Evolutionary conservation across 345 rosid genomes (phyloP).

Genomic region (Nephelium lappaceum): DNA sequence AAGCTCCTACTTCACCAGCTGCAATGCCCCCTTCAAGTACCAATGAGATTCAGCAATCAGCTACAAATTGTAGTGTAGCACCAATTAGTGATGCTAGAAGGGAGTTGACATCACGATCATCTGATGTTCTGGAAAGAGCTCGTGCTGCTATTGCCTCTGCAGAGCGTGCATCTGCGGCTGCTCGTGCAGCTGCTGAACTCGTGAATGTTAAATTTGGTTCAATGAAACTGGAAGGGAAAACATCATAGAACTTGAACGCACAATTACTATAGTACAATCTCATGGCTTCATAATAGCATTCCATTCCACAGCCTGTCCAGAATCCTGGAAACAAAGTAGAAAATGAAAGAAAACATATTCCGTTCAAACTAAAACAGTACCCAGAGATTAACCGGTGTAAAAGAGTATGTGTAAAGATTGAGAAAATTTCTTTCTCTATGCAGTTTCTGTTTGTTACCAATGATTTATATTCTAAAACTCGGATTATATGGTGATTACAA

Average conservation of each 20-base stretch:
- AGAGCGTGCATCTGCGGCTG: slow-evolving; percentile 77
- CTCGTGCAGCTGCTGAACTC: slow-evolving; percentile 86
- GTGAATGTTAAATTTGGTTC: slow-evolving; percentile 55
- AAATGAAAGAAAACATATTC: not conserved
- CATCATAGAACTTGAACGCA: slow-evolving; percentile 22
- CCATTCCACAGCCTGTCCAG: not conserved
- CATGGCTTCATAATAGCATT: slow-evolving; percentile 4
- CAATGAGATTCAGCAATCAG: slow-evolving; percentile 41
- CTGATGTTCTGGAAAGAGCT: slow-evolving; percentile 78
- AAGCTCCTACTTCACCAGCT: slow-evolving; percentile 32
- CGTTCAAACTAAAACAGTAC: not conserved
- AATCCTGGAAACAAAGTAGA: not conserved
- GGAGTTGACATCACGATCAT: slow-evolving; percentile 36
- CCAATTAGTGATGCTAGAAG: slow-evolving; percentile 25
- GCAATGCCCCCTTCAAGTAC: slow-evolving; percentile 16
- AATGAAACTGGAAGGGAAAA: slow-evolving; percentile 38
- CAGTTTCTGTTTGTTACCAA: not conserved
- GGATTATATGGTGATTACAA: too few relatives aligned
- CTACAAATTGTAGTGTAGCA: slow-evolving; percentile 23
- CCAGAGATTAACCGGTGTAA: not conserved
- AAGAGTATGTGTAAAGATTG: not conserved
- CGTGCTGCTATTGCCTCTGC: slow-evolving; percentile 83
- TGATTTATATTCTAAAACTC: too few relatives aligned
- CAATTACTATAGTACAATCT: not conserved
- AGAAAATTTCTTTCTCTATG: not conserved